Evolutionary conservation across 208 protist genomes (phyloP).

Genomic region (Trypanosoma avium): DNA sequence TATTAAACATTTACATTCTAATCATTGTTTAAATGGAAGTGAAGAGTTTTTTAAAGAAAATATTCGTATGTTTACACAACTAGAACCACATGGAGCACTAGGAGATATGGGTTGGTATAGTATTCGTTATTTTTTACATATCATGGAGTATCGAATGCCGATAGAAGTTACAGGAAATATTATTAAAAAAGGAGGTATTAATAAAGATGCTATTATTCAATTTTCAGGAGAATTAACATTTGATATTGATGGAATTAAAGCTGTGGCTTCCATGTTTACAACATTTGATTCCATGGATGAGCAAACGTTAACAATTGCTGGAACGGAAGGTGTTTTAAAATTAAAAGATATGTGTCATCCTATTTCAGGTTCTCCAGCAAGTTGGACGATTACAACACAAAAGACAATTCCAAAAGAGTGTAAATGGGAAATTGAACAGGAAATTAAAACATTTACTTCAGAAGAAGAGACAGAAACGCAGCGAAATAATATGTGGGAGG

Average conservation of each 20-base stretch:
- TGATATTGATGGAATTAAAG: conserved; percentile 7
- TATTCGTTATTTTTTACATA: conserved; percentile 51
- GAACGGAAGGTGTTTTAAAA: conserved; percentile 9
- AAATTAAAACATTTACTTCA: not conserved
- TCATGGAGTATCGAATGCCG: conserved; percentile 56
- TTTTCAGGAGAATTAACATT: conserved; percentile 45
- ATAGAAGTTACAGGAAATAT: conserved; percentile 47
- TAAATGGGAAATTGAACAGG: not conserved
- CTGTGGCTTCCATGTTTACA: conserved; percentile 29
- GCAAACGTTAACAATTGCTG: conserved; percentile 19
- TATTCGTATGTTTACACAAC: conserved; percentile 44
- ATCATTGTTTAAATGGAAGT: conserved; percentile 23
- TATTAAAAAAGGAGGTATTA: conserved; percentile 24
- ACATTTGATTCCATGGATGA: conserved; percentile 32
- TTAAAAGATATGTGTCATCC: conserved; percentile 14
- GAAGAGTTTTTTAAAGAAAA: conserved; percentile 38
- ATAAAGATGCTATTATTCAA: conserved; percentile 38
- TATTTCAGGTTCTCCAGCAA: not conserved
- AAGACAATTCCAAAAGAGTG: not conserved
- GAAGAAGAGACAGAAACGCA: conserved; percentile 5
- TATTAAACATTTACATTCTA: conserved; percentile 45
- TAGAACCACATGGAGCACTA: conserved; percentile 53
- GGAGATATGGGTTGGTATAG: conserved; percentile 68
- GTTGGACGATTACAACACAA: conserved; percentile 4
- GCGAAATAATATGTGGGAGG: conserved; percentile 13